Base-by-base conservation (phyloP, 2,329 filamentous ascomycete species). In the Corinectria fuckeliana region DNA sequence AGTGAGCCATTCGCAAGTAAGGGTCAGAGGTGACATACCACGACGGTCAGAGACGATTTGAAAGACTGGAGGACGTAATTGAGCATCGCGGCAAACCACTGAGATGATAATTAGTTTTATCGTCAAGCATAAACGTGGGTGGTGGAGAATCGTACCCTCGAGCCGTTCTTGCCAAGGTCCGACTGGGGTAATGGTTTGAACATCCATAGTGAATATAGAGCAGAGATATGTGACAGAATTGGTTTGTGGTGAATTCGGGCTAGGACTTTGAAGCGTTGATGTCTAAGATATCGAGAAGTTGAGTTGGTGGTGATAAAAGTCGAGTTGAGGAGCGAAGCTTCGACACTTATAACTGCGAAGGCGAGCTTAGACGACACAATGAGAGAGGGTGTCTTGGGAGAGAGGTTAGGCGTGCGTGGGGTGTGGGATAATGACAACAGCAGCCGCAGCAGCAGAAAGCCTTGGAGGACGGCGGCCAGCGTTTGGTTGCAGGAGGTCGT, bases 1-100 rank as follows among this genome's bases (percentile, higher is more conserved):
- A 44, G 50, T 25, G 52, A 58, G 50, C 30, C 10, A 44, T 5
- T 20, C 18, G 11, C 36, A 25, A 11, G 26, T 4, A 14, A 4
- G 25, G 26, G 23, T n/a, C 3, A 2, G 14, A 21, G 6, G 28
- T 5, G 13, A 49, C 79, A 69, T 82, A 91, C 89, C 89, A 84
- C 90, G 84, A 73, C 89, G 85, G 75, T 92, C 90, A 69, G 90
- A 92, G 50, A 91, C 84, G 67, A 91, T 86, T 71, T 89, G 86
- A 74, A 88, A 93, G 52, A 85, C 77, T 7, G 89, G 89, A 48
- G 79, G 75, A 41, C 77, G 74, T 38, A 86, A 72, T 61, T 85
- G 81, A 54, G 78, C 78, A 60, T 80, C 78, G 56, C 79, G 81
- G 73, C 88, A 91, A 63, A 83, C 80, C 56, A 84, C 88, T 90